Evolutionary conservation across 1,139 yeast species (phyloP), one percentile per base, ranked within the genome.

Genomic region (Schizosaccharomyces versatilis): DNA sequence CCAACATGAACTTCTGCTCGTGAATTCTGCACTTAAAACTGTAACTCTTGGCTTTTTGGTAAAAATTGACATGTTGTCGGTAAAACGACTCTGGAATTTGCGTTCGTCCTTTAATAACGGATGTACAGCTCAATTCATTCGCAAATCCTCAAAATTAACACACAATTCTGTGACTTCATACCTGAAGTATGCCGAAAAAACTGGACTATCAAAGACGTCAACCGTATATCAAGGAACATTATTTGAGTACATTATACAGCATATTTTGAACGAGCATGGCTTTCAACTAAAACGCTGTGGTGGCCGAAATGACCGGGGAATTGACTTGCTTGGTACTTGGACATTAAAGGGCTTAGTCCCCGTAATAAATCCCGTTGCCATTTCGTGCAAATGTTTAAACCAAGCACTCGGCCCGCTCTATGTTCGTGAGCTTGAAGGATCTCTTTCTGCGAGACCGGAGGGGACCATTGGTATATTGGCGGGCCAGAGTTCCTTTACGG

Each of bases 321-420:
- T 61, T 12, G 63, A 61, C 49, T 57, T 61, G 10, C 57, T 60
- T 7, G 63, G 63, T 3, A 51, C 47, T n/a, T 57, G 61, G 57
- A 36, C 53, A 14, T 12, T 24, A 19, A 7, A 32, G 7, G 12
- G n/a, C 3, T 7, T 32, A 32, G 17, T 15, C 32, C 36, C 40
- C 6, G 19, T 54, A 14, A 56, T 55, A 15, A 38, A 10, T 36
- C 19, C 32, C 8, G 53, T 39, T 10, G 44, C 32, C 19, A 58
- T 61, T 9, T 62, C 59, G 48, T 61, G 63, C 55, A 61, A 61
- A 51, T 54, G 58, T 8, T 54, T 53, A 32, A 51, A 41, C n/a
- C 51, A 48, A 12, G 58, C 58, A 38, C 58, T 59, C 1, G 58
- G 59, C 3, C 55, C 57, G n/a, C 41, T 51, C 10, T 53, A 51